Percentiles rank a stretch among this genome's conserved stretches.
phyloP scores from a whole-genome alignment of 306 rosid genomes.

The Trifolium fragiferum region DNA sequence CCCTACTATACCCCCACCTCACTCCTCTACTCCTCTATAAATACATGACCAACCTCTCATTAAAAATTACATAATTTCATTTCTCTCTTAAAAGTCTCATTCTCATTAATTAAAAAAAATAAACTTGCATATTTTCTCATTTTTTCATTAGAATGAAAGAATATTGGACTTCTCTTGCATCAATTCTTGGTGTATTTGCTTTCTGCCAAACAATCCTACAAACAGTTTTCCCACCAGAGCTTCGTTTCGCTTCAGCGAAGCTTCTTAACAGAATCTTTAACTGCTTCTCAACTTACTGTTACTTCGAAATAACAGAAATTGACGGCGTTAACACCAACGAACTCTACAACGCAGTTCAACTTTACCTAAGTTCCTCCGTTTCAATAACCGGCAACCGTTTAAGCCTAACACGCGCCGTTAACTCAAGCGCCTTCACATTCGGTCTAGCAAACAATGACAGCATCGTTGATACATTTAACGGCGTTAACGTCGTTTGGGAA shows the following conservation, averaged over 20 bases:
- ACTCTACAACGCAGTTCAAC: conserved; percentile 97
- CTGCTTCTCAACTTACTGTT: conserved; percentile 80
- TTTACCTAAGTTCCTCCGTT: conserved; percentile 78
- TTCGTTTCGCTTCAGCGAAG: conserved; percentile 71
- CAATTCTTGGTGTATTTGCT: conserved; percentile 82
- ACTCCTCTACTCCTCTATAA: conserved; percentile 54
- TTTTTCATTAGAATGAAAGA: conserved; percentile 51
- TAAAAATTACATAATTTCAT: background rate
- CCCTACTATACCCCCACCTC: background rate
- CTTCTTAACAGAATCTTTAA: conserved; percentile 61
- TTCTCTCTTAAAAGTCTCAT: background rate
- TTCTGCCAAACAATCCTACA: conserved; percentile 86
- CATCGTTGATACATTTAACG: conserved; percentile 73
- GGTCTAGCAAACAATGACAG: conserved; percentile 87
- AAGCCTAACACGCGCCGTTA: conserved; percentile 83
- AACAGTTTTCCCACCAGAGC: conserved; percentile 85
- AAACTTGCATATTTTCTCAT: no score
- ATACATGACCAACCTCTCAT: conserved; percentile 26
- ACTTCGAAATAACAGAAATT: conserved; percentile 92
- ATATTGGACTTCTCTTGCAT: conserved; percentile 85
- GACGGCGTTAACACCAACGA: conserved; percentile 99
- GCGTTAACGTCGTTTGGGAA: conserved; percentile 83
- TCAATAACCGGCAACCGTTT: conserved; percentile 71
- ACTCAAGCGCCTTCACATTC: conserved; percentile 86
- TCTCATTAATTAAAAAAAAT: background rate